A percentile compares a stretch with the other conserved stretches of the same genome.
Evolutionary conservation across 306 rosid species (phyloP).

Genomic region (Trichosanthes truncata): DNA sequence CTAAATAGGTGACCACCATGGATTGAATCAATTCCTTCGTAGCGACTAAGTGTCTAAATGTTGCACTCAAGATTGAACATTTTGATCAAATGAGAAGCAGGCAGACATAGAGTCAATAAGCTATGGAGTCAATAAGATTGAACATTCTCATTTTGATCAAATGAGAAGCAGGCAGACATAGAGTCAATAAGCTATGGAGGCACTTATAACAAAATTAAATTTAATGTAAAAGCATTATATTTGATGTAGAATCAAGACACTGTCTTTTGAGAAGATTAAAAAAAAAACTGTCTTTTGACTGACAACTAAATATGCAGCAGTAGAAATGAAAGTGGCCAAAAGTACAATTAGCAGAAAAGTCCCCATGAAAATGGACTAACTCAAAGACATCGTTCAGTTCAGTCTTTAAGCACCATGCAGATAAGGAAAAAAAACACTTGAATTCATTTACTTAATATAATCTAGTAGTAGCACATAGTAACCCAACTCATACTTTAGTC

Average conservation of each 20-base stretch:
- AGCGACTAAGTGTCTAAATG: background rate
- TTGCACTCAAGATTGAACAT: background rate
- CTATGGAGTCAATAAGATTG: too few relatives aligned
- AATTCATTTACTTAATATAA: background rate
- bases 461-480: background rate
- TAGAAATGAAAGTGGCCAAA: background rate
- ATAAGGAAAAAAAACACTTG: background rate
- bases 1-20: too few relatives aligned
- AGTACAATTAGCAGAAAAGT: background rate
- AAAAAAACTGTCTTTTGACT: background rate
- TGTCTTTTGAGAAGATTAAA: too few relatives aligned
- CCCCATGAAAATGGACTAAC: background rate
- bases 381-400: background rate
- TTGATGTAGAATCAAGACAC: background rate
- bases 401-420: background rate
- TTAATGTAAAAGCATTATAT: background rate
- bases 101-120: background rate
- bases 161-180: background rate
- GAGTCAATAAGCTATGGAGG: background rate
- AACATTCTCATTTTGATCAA: conserved; percentile 3
- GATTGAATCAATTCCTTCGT: background rate
- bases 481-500: conserved; percentile 8
- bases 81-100: conserved; percentile 6
- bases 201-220: background rate
- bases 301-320: background rate